phyloP scores from a whole-genome alignment of 2,329 filamentous ascomycete genomes.

The Trematosphaeria pertusa region DNA sequence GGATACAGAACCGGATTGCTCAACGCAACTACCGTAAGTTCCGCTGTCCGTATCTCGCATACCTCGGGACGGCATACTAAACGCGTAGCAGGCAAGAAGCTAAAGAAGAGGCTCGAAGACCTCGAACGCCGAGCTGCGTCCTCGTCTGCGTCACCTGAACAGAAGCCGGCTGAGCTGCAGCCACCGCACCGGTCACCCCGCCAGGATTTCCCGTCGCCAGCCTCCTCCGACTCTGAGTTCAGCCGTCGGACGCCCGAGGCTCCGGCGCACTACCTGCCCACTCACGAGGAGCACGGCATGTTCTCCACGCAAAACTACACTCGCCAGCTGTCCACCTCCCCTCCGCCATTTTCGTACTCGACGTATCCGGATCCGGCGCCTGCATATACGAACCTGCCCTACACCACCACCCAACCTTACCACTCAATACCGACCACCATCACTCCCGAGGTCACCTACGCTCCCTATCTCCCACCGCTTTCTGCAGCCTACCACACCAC shows the following conservation, averaged over 20 bases:
- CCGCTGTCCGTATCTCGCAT: conserved; percentile 7
- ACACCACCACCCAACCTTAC: conserved; percentile 52
- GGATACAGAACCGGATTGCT: conserved; percentile 97
- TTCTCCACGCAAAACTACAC: conserved; percentile 71
- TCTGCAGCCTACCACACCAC: conserved; percentile 59
- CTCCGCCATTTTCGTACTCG: conserved; percentile 72
- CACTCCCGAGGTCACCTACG: conserved; percentile 53
- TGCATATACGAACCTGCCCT: conserved; percentile 64
- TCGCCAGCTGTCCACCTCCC: conserved; percentile 73
- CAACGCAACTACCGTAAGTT: conserved; percentile 93
- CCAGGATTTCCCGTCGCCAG: conserved; percentile 45
- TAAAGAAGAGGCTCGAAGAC: conserved; percentile 87
- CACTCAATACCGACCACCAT: conserved; percentile 47
- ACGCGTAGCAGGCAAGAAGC: conserved; percentile 75
- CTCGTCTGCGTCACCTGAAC: conserved; percentile 65
- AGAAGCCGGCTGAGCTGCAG: conserved; percentile 62
- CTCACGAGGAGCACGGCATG: conserved; percentile 70
- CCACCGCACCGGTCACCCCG: conserved; percentile 44
- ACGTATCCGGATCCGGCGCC: conserved; percentile 72
- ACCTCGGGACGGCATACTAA: conserved; percentile 26
- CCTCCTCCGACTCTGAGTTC: conserved; percentile 44
- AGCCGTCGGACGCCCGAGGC: conserved; percentile 46
- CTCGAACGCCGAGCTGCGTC: conserved; percentile 78
- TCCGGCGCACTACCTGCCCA: conserved; percentile 54
- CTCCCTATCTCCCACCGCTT: conserved; percentile 62